Evolutionary conservation across 2,329 filamentous ascomycete genomes (phyloP).

Genomic region (Colletotrichum graminicola): DNA sequence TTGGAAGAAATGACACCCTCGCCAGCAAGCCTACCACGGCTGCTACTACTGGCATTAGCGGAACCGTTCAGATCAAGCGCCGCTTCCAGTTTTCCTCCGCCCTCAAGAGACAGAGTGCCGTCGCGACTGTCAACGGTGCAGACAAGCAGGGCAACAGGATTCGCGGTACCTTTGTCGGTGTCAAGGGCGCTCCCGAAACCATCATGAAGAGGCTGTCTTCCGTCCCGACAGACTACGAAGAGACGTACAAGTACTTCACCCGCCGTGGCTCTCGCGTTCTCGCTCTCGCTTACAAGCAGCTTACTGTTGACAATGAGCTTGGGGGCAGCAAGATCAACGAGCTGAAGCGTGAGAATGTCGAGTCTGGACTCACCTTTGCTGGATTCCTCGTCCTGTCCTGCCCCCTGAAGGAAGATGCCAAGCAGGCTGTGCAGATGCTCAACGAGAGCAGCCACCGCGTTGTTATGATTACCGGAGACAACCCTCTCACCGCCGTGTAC

Average conservation of each 20-base stretch:
- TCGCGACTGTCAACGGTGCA: conserved; percentile 82
- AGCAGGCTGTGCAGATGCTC: conserved; percentile 93
- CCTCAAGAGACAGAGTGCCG: conserved; percentile 94
- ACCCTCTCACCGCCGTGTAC: conserved; percentile 95
- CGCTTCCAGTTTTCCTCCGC: conserved; percentile 98
- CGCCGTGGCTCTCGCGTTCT: conserved; percentile 95
- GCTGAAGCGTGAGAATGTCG: conserved; percentile 91
- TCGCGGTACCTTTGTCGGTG: conserved; percentile 90
- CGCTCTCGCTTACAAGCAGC: conserved; percentile 92
- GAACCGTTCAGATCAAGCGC: conserved; percentile 92
- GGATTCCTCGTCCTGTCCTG: conserved; percentile 97
- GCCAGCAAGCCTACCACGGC: conserved; percentile 71
- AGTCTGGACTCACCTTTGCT: conserved; percentile 86
- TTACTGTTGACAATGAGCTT: conserved; percentile 84
- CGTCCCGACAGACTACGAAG: conserved; percentile 89
- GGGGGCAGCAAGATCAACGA: conserved; percentile 90
- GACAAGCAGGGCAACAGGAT: conserved; percentile 82
- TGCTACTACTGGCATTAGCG: conserved; percentile 64
- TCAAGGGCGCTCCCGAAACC: conserved; percentile 97
- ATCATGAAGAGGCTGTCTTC: conserved; percentile 92
- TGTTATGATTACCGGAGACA: conserved; percentile 99
- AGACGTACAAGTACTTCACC: conserved; percentile 98
- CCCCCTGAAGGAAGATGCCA: conserved; percentile 95
- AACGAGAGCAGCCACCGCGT: conserved; percentile 99
- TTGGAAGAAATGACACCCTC: conserved; percentile 90